These are phyloP conservation scores for Epichloe elymi DNA, from an alignment of 2,329 filamentous ascomycete species.

Conservation along the genomic window DNA sequence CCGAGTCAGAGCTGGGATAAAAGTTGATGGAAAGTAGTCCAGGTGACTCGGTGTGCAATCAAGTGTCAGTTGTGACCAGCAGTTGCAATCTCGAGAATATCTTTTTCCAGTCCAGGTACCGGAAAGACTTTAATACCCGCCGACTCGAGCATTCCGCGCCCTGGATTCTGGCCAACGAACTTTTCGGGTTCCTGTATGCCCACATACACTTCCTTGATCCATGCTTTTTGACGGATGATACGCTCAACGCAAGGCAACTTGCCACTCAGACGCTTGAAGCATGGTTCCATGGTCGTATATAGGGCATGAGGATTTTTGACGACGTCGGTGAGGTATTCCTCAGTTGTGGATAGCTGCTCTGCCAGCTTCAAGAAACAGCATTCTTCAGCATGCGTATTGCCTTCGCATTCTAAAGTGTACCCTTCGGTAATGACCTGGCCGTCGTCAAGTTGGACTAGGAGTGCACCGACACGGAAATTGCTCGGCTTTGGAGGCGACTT, in stretches of 20 bases:
- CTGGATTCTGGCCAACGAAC: constrained; percentile 75
- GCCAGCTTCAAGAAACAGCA: constrained; percentile 71
- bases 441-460: constrained; percentile 49
- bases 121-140: constrained; percentile 63
- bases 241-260: constrained; percentile 69
- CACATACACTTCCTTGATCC: constrained; percentile 68
- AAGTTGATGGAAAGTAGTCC: neutral
- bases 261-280: constrained; percentile 58
- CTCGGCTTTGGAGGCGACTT: constrained; percentile 75
- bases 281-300: constrained; percentile 91
- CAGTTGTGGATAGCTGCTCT: constrained; percentile 30
- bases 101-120: constrained; percentile 61
- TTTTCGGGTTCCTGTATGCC: constrained; percentile 82
- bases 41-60: neutral
- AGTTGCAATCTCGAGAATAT: constrained; percentile 71
- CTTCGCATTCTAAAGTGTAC: constrained; percentile 79
- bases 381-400: constrained; percentile 95
- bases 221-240: constrained; percentile 49
- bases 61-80: constrained; percentile 50
- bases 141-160: constrained; percentile 53
- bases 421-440: constrained; percentile 58
- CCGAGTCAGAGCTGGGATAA: neutral
- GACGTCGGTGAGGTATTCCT: constrained; percentile 38
- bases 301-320: constrained; percentile 32
- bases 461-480: constrained; percentile 89